A percentile compares a stretch with the other conserved stretches of the same genome.
Conservation (phyloP, 805 yeast species). For the Saccharomyces eubayanus region DNA sequence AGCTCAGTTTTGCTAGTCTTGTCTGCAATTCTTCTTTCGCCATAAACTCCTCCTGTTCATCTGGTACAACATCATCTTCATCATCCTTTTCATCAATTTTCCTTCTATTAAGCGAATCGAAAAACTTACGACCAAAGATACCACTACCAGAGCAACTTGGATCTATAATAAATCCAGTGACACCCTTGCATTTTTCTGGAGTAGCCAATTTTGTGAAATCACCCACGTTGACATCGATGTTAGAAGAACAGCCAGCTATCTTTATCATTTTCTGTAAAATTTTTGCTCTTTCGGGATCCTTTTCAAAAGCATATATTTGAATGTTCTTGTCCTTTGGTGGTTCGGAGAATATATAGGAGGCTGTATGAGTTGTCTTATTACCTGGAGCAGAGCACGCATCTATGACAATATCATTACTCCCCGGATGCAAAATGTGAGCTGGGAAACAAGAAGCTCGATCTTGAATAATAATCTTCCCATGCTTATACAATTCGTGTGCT, state of each 20-base stretch:
- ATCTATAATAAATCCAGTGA: conserved; percentile 81
- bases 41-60: conserved; percentile 33
- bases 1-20: conserved; percentile 57
- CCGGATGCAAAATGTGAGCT: conserved; percentile 66
- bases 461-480: conserved; percentile 81
- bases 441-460: conserved; percentile 98
- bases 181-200: conserved; percentile 49
- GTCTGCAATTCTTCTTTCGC: conserved; percentile 37
- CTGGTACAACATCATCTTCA: conserved; percentile 3
- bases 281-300: conserved; percentile 65
- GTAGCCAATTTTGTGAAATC: conserved; percentile 34
- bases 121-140: conserved; percentile 79
- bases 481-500: conserved; percentile 54
- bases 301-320: conserved; percentile 74
- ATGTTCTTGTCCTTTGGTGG: conserved; percentile 17
- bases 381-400: conserved; percentile 99
- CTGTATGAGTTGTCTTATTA: conserved; percentile 92
- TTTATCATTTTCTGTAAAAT: conserved; percentile 68
- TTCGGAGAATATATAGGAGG: conserved; percentile 30
- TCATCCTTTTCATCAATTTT: conserved; percentile 10
- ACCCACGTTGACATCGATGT: conserved; percentile 44
- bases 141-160: conserved; percentile 99
- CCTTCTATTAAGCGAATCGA: conserved; percentile 35
- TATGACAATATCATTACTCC: conserved; percentile 54
- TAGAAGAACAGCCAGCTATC: conserved; percentile 55